Base-by-base conservation (phyloP, 805 yeast species). In the Torulaspora maleeae region DNA sequence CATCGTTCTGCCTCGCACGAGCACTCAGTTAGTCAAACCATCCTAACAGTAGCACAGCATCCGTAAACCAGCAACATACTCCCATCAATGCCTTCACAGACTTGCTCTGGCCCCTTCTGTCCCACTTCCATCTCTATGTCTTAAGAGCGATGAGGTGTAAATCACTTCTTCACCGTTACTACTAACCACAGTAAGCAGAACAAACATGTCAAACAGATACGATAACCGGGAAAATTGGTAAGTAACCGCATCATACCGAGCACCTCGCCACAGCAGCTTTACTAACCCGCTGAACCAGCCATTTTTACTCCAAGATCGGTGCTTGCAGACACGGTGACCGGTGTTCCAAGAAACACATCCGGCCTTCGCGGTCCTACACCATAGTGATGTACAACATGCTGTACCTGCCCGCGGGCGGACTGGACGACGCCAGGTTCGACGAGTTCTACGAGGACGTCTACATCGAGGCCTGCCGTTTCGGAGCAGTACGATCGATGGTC, bases 281-380 rank as follows among this genome's bases (percentile, higher is more conserved):
- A 48, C 46, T 39, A 47, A 46, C 51, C 28, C 12, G 30, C 29
- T 51, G 30, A 32, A 30, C 36, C 17, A 77, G 83, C 52, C 70
- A 78, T 30, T 89, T 89, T 60, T 88, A 81, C 60, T 72, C 75
- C 50, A 86, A 83, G 61, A 86, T 88, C 25, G 98, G 98, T 0
- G 95, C 96, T 0, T 90, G 98, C 58, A 74, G 96, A 48, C 96
- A 90, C 63, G 96, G 96, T 0, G 89, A 82, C 47, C 83, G 82
- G 55, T 90, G 98, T 58, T 80, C 88, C 7, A 72, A 91, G 56
- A 75, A 74, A 45, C 90, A 89, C 63, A 71, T 76, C 16, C 76
- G 76, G 54, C 96, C 96, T 1, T 63, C 70, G 6, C 64, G 70
- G 33, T 83, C 95, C 0, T 70, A 73, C 44, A 83, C 91, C 0